Percentiles rank a stretch among this genome's conserved stretches.
These are phyloP conservation scores for Chytriomyces hyalinus DNA, from an alignment of 192 early-diverging fungal species.

Conservation along the genomic window DNA sequence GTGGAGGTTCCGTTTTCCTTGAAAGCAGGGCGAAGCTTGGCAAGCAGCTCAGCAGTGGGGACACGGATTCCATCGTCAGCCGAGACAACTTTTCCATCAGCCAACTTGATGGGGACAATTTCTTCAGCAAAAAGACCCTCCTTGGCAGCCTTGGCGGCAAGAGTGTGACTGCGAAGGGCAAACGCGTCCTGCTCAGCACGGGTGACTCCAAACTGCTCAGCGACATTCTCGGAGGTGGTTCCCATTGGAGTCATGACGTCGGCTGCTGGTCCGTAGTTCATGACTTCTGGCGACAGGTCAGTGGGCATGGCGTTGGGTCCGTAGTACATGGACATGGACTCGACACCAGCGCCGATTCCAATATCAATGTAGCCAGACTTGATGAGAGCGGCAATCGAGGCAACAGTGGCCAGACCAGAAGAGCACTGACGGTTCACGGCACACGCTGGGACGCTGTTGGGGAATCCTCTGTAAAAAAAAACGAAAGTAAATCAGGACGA, in stretches of 20 bases:
- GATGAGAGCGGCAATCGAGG: slow-evolving; percentile 86
- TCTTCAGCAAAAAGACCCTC: slow-evolving; percentile 90
- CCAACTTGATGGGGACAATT: slow-evolving; percentile 84
- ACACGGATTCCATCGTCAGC: slow-evolving; percentile 93
- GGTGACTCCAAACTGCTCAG: slow-evolving; percentile 80
- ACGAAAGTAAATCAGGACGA: not conserved
- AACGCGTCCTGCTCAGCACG: slow-evolving; percentile 91
- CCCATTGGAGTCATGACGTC: slow-evolving; percentile 57
- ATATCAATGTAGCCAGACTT: slow-evolving; percentile 86
- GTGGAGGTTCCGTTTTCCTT: slow-evolving; percentile 83
- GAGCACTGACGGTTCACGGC: slow-evolving; percentile 96
- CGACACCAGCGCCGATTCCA: slow-evolving; percentile 94
- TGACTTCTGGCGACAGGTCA: slow-evolving; percentile 75
- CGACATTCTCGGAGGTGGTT: slow-evolving; percentile 97
- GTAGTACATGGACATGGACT: slow-evolving; percentile 92
- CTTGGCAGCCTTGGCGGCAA: slow-evolving; percentile 88
- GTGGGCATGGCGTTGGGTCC: slow-evolving; percentile 79
- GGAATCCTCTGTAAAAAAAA: slow-evolving; percentile 59
- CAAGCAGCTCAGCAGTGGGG: slow-evolving; percentile 78
- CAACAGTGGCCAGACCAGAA: slow-evolving; percentile 89
- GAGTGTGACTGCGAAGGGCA: slow-evolving; percentile 81
- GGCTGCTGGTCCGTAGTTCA: slow-evolving; percentile 55
- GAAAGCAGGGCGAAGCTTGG: slow-evolving; percentile 91
- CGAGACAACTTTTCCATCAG: slow-evolving; percentile 80
- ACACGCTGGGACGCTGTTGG: slow-evolving; percentile 76